Base-by-base conservation (phyloP, 371 early-diverging fungal genomes). In the Mucor circinelloides region DNA sequence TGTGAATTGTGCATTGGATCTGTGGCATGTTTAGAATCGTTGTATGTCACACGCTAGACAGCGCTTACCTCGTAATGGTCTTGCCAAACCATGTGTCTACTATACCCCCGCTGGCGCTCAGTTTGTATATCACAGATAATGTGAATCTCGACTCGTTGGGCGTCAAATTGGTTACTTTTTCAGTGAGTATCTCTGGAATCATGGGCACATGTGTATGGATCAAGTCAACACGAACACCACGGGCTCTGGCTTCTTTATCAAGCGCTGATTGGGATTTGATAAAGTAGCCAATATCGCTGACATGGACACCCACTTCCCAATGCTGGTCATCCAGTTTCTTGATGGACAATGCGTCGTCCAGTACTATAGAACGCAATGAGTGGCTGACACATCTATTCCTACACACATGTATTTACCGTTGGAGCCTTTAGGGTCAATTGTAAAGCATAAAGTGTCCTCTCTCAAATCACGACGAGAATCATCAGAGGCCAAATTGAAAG, bases 211-310 rank as follows among this genome's bases (percentile, higher is more conserved):
- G 87, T 56, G 89, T 86, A 56, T 94, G 91, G 21, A 93, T 90
- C 32, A 99, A 79, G 74, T 99, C 98, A 17, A 97, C 95, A 17
- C 97, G 94, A 3, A 98, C 99, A 7, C 93, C 93, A 66, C 99
- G 86, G 2, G 92, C 80, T 31, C 86, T 83, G 5, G 99, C 99
- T 70, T 97, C 98, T 62, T 86, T 84, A 78, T 99, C 99, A 77
- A 99, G 75, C 1, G 90, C 87, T 15, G 94, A 91, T 64, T 88
- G 88, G 17, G 89, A 87, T 72, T 88, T 85, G 56, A 99, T 96
- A 87, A 98, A 99, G 77, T 96, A 90, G 7, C 95, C 90, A 13
- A 99, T 98, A 79, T 99, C 99, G 62, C 99, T 97, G 73, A 99
- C 98, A 76, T 99, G 99, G 12, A 97, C 96, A 61, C 97, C 98